Conservation (phyloP, 495 filamentous ascomycete species). For the Monascus purpureus region DNA sequence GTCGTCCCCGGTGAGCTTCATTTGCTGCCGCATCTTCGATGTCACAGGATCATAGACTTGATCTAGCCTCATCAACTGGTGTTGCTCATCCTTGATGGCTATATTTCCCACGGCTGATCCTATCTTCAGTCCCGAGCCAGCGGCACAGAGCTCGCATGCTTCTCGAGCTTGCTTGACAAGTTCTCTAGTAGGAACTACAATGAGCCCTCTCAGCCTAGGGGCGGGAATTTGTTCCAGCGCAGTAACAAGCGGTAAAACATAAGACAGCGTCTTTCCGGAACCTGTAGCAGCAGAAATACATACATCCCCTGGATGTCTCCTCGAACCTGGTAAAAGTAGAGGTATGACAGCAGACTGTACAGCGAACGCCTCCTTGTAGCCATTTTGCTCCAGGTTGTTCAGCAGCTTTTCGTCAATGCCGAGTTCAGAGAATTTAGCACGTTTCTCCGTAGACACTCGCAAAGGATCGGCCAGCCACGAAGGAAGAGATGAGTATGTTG, state of each 20-base stretch:
- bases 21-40: conserved; percentile 28
- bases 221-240: conserved; percentile 44
- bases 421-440: conserved; percentile 46
- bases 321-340: conserved; percentile 47
- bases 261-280: conserved; percentile 87
- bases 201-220: conserved; percentile 55
- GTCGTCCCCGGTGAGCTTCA: conserved; percentile 26
- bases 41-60: conserved; percentile 44
- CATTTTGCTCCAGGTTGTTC: conserved; percentile 46
- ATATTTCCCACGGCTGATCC: conserved; percentile 72
- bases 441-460: conserved; percentile 41
- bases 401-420: conserved; percentile 40
- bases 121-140: conserved; percentile 52
- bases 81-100: conserved; percentile 61
- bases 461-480: conserved; percentile 66
- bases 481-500: conserved; percentile 34
- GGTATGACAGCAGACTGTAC: conserved; percentile 75
- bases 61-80: conserved; percentile 44
- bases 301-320: conserved; percentile 53
- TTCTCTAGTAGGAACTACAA: conserved; percentile 83
- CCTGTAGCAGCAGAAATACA: conserved; percentile 84
- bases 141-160: conserved; percentile 52
- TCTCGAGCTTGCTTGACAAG: conserved; percentile 71
- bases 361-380: conserved; percentile 65
- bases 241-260: conserved; percentile 72